Evolutionary conservation across 805 yeast genomes (phyloP), one percentile per base, ranked within the genome.

Genomic region (Yamadazyma sp.): DNA sequence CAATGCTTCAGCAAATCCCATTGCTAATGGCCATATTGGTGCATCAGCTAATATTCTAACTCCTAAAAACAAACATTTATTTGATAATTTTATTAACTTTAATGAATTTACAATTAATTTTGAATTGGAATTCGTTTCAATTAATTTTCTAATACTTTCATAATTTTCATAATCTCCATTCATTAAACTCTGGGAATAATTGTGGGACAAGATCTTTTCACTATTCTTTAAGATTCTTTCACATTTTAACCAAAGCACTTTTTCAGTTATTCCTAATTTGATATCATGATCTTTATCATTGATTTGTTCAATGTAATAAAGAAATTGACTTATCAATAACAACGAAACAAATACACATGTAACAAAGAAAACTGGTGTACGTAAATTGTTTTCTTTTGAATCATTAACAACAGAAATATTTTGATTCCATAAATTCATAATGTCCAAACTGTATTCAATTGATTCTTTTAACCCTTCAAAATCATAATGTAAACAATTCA

Each of bases 21-120:
- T 62, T 1, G 88, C 85, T 33, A 83, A 72, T 0, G 93, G 93
- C 94, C 94, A 84, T 17, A 84, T 82, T 11, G 93, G 93, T 0
- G 89, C 89, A 63, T 84, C 93, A 4, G 88, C 87, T 33, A 84
- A 64, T 20, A 84, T 80, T 47, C 87, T 65, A 9, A 84, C 84
- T 26, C 93, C 94, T 24, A 84, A 58, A 37, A 81, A 79, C 26
- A 84, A 58, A 14, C 80, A 69, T 51, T 79, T 73, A 33, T 73
- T 65, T 13, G 80, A 75, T 34, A 76, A 62, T 38, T 62, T 70
- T 43, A 69, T 60, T 5, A 73, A 40, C 31, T 35, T 44, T 17
- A 44, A 38, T 4, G 41, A 35, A 30, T 44, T 40, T 10, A 44
- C 42, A 26, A 44, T 44, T 20, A 44, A 32, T 26, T 44, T 40